These are phyloP conservation scores for Colletotrichum siamense DNA, from an alignment of 2,329 filamentous ascomycete species.

Conservation along the genomic window DNA sequence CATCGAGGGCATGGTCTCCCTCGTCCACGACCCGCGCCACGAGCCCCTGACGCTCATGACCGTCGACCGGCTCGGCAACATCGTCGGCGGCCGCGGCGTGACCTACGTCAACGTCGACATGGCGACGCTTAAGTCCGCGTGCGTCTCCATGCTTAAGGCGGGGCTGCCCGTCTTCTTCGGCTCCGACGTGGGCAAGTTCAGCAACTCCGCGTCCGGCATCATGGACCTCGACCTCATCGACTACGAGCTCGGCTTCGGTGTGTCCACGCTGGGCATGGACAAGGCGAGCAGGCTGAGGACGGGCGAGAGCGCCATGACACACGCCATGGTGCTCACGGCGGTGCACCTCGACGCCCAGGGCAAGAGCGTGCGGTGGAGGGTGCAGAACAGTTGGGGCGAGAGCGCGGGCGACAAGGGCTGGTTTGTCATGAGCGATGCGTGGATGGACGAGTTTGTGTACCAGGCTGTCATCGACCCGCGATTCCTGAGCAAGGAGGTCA, in stretches of 20 bases:
- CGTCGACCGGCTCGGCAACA: slow-evolving; percentile 80
- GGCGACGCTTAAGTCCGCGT: slow-evolving; percentile 71
- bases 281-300: slow-evolving; percentile 78
- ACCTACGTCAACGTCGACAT: slow-evolving; percentile 87
- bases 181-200: slow-evolving; percentile 85
- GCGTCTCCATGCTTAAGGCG: slow-evolving; percentile 77
- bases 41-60: slow-evolving; percentile 74
- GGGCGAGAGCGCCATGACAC: slow-evolving; percentile 84
- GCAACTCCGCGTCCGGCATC: slow-evolving; percentile 69
- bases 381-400: slow-evolving; percentile 86
- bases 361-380: slow-evolving; percentile 76
- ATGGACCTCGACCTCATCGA: slow-evolving; percentile 82
- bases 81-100: slow-evolving; percentile 76
- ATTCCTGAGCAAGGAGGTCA: slow-evolving; percentile 68
- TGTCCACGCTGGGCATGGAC: slow-evolving; percentile 73
- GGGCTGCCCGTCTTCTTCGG: slow-evolving; percentile 89
- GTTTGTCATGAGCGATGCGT: slow-evolving; percentile 86
- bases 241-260: slow-evolving; percentile 84
- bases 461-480: slow-evolving; percentile 83
- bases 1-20: slow-evolving; percentile 75
- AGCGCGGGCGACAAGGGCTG: slow-evolving; percentile 76
- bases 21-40: slow-evolving; percentile 87
- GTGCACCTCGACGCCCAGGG: slow-evolving; percentile 77
- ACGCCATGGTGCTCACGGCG: slow-evolving; percentile 89
- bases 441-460: slow-evolving; percentile 84